Base-by-base conservation (phyloP, 805 yeast species). In the Tetrapisispora namnaoensis region DNA sequence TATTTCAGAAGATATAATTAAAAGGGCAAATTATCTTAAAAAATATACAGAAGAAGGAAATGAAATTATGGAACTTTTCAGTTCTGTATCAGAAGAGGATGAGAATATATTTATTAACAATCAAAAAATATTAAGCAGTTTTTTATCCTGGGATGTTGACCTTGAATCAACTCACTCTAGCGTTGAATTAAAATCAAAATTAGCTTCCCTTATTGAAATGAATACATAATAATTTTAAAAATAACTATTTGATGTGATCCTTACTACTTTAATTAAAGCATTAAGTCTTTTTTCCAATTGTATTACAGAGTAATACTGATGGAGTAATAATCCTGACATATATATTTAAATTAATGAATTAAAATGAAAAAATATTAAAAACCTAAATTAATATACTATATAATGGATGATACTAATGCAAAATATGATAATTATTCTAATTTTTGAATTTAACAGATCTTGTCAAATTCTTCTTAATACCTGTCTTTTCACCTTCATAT, bases 391-490 rank as follows among this genome's bases (percentile, higher is more conserved):
- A 17, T 7, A 37, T 10, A 32, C 35, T 32, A 32, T 32, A 32
- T 32, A 32, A 32, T 10, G 13, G 35, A 32, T 32, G 3, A 16
- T 40, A 40, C 24, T 27, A 3, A 42, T 42, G 44, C 45, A 43
- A 35, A 10, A 11, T 43, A 34, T 34, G n/a, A 20, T 11, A 35
- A 4, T n/a, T 21, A n/a, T 20, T 16, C 45, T 52, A 59, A 50
- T 53, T 55, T 47, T 55, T 57, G 53, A 89, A 82, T 67, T 83
- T 86, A 62, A 87, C 89, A 60, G 95, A 83, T 68, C 87, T 83
- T n/a, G 95, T 76, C 46, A 91, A 65, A 56, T 88, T 88, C 79
- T 93, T 91, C 75, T 89, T 89, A 65, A 93, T 93, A 86, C 99
- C 99, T 18, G 97, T 89, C 72, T 80, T 77, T 67, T 93, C 99